Evolutionary conservation across 1,139 yeast species (phyloP).

Genomic region (Candida sp.): DNA sequence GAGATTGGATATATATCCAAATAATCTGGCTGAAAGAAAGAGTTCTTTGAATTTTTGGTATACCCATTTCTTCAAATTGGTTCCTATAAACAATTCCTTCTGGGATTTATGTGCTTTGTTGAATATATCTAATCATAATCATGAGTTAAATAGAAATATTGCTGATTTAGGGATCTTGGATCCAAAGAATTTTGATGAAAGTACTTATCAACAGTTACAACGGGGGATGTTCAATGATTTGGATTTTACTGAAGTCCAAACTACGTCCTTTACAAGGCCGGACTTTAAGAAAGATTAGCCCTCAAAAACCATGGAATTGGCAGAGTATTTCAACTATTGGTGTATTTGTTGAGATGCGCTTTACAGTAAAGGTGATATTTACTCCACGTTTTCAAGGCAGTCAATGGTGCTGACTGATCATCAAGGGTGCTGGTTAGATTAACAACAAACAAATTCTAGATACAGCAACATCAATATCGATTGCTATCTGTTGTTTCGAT

Average conservation of each 20-base stretch:
- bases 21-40: conserved; percentile 5
- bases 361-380: too few species aligned
- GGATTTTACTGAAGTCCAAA: conserved; percentile 20
- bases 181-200: conserved; percentile 30
- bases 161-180: conserved; percentile 36
- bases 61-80: conserved; percentile 18
- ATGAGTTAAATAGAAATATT: conserved; percentile 22
- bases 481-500: too few species aligned
- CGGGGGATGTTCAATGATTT: conserved; percentile 21
- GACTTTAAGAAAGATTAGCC: conserved; percentile 6
- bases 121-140: conserved; percentile 31
- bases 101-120: conserved; percentile 35
- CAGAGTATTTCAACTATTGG: too few species aligned
- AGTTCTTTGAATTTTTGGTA: conserved; percentile 8
- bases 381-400: too few species aligned
- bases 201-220: conserved; percentile 21
- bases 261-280: conserved; percentile 15
- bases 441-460: too few species aligned
- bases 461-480: too few species aligned
- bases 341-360: too few species aligned
- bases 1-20: conserved; percentile 25
- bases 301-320: too few species aligned
- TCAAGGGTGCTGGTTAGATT: too few species aligned
- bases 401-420: too few species aligned
- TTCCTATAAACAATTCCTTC: conserved; percentile 33